Evolutionary conservation across 768 basidiomycete species (phyloP), one percentile per base, ranked within the genome.

Genomic region (Boletus huronensis): DNA sequence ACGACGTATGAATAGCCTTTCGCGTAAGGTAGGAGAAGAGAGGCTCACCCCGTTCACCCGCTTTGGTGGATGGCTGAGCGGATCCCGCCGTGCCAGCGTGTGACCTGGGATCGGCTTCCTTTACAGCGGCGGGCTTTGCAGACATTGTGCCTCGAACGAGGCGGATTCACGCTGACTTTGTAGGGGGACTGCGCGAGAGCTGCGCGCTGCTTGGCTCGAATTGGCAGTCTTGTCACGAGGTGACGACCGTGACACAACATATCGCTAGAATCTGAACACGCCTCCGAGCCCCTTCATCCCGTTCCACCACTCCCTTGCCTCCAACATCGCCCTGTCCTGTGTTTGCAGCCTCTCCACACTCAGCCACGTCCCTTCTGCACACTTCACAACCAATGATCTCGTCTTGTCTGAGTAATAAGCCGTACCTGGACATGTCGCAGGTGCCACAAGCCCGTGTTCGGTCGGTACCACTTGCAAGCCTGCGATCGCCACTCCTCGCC

Each of bases 261-360:
- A 31, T 3, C 13, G 4, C 31, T 31, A 8, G 16, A 64, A 54
- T 36, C 41, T 52, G 35, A 68, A 64, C 23, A 39, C 16, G 13
- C 51, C 66, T 6, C 70, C 69, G 47, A 70, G 52, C 10, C 73
- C 65, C 23, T 65, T 69, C 13, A 83, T 72, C 2, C 91, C 90
- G 65, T 89, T 90, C 88, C 88, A 92, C 85, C 88, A 93, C 48
- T 85, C 84, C 55, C 73, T 79, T 3, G 83, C 85, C 14, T 64
- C 64, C 55, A 90, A 57, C 60, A 80, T 67, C 25, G 75, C 70
- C 58, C 80, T 79, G 50, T 82, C 82, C 58, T 86, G 83, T 55
- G 83, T 81, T 63, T 87, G 84, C 17, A 93, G 71, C 56, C 72
- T 70, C 2, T 72, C 71, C 2, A 90, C 81, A 46, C 74, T 72